Evolutionary conservation across 768 basidiomycete species (phyloP).

Genomic region (Lactarius pseudohatsudake): DNA sequence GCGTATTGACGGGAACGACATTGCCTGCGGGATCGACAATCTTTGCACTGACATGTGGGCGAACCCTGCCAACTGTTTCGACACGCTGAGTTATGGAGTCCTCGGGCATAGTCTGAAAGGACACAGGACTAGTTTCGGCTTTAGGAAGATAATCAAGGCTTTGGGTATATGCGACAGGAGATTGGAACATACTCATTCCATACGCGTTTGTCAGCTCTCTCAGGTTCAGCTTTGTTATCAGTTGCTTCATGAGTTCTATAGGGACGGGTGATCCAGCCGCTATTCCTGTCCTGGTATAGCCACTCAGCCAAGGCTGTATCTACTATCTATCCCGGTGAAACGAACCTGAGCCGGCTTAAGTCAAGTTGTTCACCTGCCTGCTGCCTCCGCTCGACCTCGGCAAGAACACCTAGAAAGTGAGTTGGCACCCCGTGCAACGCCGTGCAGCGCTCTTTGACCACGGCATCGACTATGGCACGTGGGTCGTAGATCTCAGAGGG

Average conservation of each 20-base stretch:
- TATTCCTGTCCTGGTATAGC: conserved; percentile 64
- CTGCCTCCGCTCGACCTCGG: conserved; percentile 60
- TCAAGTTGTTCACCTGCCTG: conserved; percentile 48
- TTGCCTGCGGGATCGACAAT: conserved; percentile 58
- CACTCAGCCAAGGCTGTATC: background rate
- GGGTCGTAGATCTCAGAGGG: conserved; percentile 67
- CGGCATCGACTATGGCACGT: conserved; percentile 62
- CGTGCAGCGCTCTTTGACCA: conserved; percentile 69
- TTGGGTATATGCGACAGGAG: conserved; percentile 5
- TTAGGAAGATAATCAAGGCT: conserved; percentile 1
- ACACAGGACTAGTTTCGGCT: conserved; percentile 85
- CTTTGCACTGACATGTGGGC: conserved; percentile 78
- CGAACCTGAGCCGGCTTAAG: conserved; percentile 58
- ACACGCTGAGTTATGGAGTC: conserved; percentile 74
- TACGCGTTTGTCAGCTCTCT: conserved; percentile 74
- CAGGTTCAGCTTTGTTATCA: conserved; percentile 67
- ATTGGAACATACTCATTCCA: conserved; percentile 72
- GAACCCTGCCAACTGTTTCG: conserved; percentile 77
- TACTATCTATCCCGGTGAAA: conserved; percentile 29
- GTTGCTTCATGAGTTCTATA: conserved; percentile 72
- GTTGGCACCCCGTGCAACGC: conserved; percentile 85
- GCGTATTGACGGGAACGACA: conserved; percentile 65
- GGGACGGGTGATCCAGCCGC: conserved; percentile 80
- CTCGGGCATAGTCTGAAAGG: conserved; percentile 72
- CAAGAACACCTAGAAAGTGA: conserved; percentile 74